A percentile compares a stretch with the other conserved stretches of the same genome.
Conservation (phyloP, 1,139 yeast genomes). For the Pichia sp. region DNA sequence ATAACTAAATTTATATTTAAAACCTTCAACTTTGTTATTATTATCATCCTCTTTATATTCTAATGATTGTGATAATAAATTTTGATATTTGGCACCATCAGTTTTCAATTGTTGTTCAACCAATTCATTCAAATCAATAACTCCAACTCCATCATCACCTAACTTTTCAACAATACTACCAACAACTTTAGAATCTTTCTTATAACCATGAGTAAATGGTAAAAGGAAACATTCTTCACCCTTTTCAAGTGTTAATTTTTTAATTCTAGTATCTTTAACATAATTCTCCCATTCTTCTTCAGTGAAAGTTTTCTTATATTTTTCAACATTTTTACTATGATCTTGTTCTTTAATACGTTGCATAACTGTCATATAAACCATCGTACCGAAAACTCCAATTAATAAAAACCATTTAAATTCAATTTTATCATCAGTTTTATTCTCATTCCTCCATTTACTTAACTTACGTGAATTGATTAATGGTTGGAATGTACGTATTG, state of each 20-base stretch:
- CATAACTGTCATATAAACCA: slow-evolving; percentile 27
- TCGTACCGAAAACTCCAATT: slow-evolving; percentile 28
- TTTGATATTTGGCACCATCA: slow-evolving; percentile 30
- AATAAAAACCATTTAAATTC: slow-evolving; percentile 23
- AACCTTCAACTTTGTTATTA: slow-evolving; percentile 21
- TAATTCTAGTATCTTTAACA: slow-evolving; percentile 47
- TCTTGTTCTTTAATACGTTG: slow-evolving; percentile 27
- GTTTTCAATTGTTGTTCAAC: slow-evolving; percentile 34
- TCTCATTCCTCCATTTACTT: slow-evolving; percentile 8
- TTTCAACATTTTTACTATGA: slow-evolving; percentile 23
- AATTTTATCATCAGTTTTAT: slow-evolving; percentile 12
- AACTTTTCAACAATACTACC: slow-evolving; percentile 15
- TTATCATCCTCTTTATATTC: slow-evolving; percentile 20
- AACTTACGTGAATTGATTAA: too few relatives aligned
- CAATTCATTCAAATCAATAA: slow-evolving; percentile 44
- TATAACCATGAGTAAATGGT: slow-evolving; percentile 31
- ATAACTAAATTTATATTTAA: slow-evolving; percentile 27
- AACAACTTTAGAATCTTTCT: slow-evolving; percentile 21
- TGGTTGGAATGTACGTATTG: too few relatives aligned
- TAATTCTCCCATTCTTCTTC: slow-evolving; percentile 56
- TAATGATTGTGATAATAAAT: slow-evolving; percentile 30
- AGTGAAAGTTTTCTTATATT: slow-evolving; percentile 39
- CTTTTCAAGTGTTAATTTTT: slow-evolving; percentile 36
- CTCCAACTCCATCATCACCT: slow-evolving; percentile 26
- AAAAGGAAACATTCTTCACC: slow-evolving; percentile 35